Base-by-base conservation (phyloP, 2,329 filamentous ascomycete species). In the Ampelomyces quisqualis region DNA sequence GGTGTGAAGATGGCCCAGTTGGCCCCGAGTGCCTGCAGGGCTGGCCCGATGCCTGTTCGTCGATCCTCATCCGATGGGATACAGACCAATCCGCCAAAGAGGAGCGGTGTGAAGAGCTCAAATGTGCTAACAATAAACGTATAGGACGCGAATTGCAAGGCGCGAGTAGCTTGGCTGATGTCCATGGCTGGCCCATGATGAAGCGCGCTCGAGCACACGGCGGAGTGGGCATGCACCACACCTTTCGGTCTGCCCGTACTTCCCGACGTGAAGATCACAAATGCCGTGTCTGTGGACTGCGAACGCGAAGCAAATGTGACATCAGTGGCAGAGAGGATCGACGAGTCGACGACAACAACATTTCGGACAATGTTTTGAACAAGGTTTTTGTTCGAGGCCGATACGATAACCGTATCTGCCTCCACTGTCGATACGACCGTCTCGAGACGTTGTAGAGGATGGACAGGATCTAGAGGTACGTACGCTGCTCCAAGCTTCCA, bases 21-120 rank as follows among this genome's bases (percentile, higher is more conserved):
- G 7, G n/a, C n/a, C n/a, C n/a, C n/a, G 41, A 38, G 8, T 44
- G 36, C 11, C 45, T 26, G 5, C 13, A 14, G 4, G 70, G 70
- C 18, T 83, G 77, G 0, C 71, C 73, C 2, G 70, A 73, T 1
- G 70, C 64, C 3, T 82, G 66, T 38, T 80, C 73, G 38, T 74
- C 71, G 58, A 11, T 76, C 66, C 40, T 1, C 75, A 66, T 5
- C 74, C 73, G 0, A 51, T 7, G 81, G 80, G 0, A 84, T 69
- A 44, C 80, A 84, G 5, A 84, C 70, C 38, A 77, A 81, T 0
- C 76, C 80, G 14, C 75, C 74, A 3, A 58, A 58, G 7, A 65
- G 60, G 9, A 77, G 62, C 0, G 74, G 75, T 49, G 72, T 74
- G 4, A 76, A 66, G 60, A 77, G 75, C 45, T 74, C 75, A 53